A percentile compares a stretch with the other conserved stretches of the same genome.
These are phyloP conservation scores for Suhomyces kilbournensis DNA, from an alignment of 805 yeast genomes.

Conservation along the genomic window DNA sequence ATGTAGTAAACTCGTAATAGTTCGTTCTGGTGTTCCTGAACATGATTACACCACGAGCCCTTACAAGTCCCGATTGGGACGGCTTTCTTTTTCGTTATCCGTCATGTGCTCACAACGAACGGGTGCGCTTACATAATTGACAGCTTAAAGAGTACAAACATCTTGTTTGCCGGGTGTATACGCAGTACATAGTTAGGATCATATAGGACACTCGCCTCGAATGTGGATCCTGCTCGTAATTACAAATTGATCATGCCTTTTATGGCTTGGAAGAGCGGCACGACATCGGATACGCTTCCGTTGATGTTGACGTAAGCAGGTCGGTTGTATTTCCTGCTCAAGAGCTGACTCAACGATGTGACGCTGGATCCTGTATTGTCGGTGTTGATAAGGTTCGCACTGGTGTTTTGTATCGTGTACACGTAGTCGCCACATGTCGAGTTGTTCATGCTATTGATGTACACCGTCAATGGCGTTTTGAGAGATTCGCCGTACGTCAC, in stretches of 20 bases:
- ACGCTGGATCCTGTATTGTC: conserved; percentile 15
- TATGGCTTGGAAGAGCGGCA: neutral
- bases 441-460: conserved; percentile 24
- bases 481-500: conserved; percentile 9
- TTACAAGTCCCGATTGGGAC: neutral
- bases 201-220: neutral
- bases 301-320: conserved; percentile 33
- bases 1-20: neutral
- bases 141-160: neutral
- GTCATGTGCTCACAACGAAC: neutral
- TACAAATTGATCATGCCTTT: neutral
- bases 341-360: conserved; percentile 20
- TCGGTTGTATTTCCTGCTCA: conserved; percentile 20
- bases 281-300: conserved; percentile 13
- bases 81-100: neutral
- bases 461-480: conserved; percentile 28
- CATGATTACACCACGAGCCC: neutral
- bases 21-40: neutral
- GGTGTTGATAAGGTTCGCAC: conserved; percentile 16
- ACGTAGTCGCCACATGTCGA: conserved; percentile 25
- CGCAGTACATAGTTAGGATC: neutral
- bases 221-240: neutral
- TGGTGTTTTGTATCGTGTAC: conserved; percentile 26
- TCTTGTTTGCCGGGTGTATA: neutral
- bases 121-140: neutral